Base-by-base conservation (phyloP, 495 filamentous ascomycete species). In the Xylaria grammica region DNA sequence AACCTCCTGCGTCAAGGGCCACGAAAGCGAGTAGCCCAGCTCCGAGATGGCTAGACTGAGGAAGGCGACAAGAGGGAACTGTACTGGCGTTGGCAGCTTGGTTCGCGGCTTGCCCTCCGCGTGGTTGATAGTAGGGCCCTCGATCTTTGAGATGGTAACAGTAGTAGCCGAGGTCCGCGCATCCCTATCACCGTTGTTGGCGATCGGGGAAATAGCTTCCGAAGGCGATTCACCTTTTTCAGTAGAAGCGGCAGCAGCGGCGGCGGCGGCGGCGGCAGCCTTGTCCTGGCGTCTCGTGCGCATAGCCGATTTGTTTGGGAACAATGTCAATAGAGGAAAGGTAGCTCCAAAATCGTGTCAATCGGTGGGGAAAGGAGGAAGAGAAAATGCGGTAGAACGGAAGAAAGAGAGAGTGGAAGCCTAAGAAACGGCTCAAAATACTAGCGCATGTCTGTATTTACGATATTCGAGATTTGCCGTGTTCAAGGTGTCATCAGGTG, bases 11-110 rank as follows among this genome's bases (percentile, higher is more conserved):
- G 77, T 78, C 52, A 82, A 77, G 3, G 78, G 69, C 26, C 84
- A 77, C 2, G 84, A 75, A 17, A 89, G 55, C 17, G 84, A 81
- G 66, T 88, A 87, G 1, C 88, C 77, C 3, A 85, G 53, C 0
- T 84, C 79, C 65, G 84, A 86, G 24, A 91, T 59, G 22, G 76
- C 71, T 49, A 94, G 77, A 75, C 87, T 94, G 61, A 89, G 72
- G 15, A 88, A 49, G 11, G 89, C 82, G 4, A 89, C 81, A 2
- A 93, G 78, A 20, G 83, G 78, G 67, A 93, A 91, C 38, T 87
- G 85, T 6, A 86, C 69, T 9, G 71, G 63, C 22, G 73, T 67
- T 3, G 89, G 88, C n/a, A 89, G 73, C 26, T 74, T 79, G 13
- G 74, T 77, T n/a, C 53, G 53, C 34, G 66, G 27, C 63, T 45